phyloP scores from a whole-genome alignment of 2,329 filamentous ascomycete species.

The Ceratocystis smalleyi region DNA sequence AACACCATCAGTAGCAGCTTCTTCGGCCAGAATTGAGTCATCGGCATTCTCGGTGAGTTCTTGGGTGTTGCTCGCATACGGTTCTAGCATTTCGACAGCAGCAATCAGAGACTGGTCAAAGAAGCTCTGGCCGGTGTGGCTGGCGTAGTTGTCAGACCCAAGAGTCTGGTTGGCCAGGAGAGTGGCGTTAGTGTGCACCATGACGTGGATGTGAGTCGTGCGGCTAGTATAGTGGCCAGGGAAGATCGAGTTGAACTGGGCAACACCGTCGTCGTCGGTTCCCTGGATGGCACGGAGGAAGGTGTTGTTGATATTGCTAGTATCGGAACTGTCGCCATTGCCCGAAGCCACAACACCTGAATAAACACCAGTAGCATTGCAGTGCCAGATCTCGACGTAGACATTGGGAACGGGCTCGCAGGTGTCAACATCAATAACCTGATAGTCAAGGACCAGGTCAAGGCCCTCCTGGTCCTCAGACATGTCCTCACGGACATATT shows the following conservation, averaged over 20 bases:
- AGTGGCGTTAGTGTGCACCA: constrained; percentile 24
- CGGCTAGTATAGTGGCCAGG: constrained; percentile 30
- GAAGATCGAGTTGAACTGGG: constrained; percentile 29
- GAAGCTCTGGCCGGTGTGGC: constrained; percentile 48
- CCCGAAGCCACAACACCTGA: constrained; percentile 26
- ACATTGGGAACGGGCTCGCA: constrained; percentile 28
- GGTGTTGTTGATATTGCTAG: constrained; percentile 24
- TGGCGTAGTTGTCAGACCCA: constrained; percentile 30
- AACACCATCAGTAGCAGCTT: constrained; percentile 33
- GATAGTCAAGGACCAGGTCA: constrained; percentile 28
- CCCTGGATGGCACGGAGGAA: constrained; percentile 28
- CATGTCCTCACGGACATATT: constrained; percentile 27
- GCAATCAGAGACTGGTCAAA: constrained; percentile 40
- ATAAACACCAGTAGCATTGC: constrained; percentile 33
- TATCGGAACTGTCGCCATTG: constrained; percentile 24
- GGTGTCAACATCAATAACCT: constrained; percentile 29
- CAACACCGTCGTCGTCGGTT: constrained; percentile 28
- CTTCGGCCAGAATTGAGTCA: constrained; percentile 33
- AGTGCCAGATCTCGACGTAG: constrained; percentile 32
- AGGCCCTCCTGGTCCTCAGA: constrained; percentile 29
- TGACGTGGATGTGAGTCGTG: constrained; percentile 29
- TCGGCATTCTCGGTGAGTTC: constrained; percentile 33
- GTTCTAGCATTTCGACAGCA: constrained; percentile 31
- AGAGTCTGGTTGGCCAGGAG: constrained; percentile 36
- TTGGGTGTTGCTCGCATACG: constrained; percentile 32